Percentiles rank a stretch among this genome's conserved stretches.
Evolutionary conservation across 352 stramenopile species (phyloP).

Genomic region (Globisporangium carolinianum): DNA sequence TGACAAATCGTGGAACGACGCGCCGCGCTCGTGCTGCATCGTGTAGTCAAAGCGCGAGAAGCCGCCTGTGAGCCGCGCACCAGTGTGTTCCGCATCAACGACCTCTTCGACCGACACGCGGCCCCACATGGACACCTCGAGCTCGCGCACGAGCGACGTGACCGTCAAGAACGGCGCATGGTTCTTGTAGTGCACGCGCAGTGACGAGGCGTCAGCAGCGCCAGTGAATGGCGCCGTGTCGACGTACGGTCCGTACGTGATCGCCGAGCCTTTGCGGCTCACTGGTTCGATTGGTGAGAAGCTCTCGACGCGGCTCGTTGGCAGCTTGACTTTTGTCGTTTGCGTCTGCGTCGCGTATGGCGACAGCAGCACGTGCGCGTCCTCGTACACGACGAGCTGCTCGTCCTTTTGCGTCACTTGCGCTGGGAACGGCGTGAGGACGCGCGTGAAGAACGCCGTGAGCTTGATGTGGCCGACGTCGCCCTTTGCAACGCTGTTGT

Average conservation of each 20-base stretch:
- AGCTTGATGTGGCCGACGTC: conserved; percentile 63
- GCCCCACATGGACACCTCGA: conserved; percentile 89
- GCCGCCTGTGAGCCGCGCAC: conserved; percentile 74
- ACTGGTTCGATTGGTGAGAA: conserved; percentile 54
- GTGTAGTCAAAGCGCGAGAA: conserved; percentile 87
- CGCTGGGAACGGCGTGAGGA: conserved; percentile 70
- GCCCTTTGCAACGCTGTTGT: conserved; percentile 43
- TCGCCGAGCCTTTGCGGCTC: conserved; percentile 56
- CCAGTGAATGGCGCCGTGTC: conserved; percentile 41
- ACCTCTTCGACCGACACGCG: conserved; percentile 85
- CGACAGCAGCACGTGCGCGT: conserved; percentile 56
- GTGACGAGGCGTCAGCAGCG: conserved; percentile 14
- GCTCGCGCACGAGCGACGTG: conserved; percentile 75
- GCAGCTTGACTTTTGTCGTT: conserved; percentile 83
- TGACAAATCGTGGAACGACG: conserved; percentile 73
- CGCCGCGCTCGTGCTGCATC: conserved; percentile 44
- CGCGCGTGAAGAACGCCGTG: conserved; percentile 67
- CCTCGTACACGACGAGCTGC: conserved; percentile 78
- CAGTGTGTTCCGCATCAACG: conserved; percentile 83
- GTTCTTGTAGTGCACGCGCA: conserved; percentile 83
- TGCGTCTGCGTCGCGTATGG: conserved; percentile 75
- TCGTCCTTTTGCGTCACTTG: conserved; percentile 79
- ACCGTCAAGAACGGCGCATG: conserved; percentile 83
- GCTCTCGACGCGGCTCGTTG: conserved; percentile 62
- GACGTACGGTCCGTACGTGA: conserved; percentile 79